Base-by-base conservation (phyloP, 225 moss, liverwort and hornwort species). In the Bryoerythrophyllum caledonicum region DNA sequence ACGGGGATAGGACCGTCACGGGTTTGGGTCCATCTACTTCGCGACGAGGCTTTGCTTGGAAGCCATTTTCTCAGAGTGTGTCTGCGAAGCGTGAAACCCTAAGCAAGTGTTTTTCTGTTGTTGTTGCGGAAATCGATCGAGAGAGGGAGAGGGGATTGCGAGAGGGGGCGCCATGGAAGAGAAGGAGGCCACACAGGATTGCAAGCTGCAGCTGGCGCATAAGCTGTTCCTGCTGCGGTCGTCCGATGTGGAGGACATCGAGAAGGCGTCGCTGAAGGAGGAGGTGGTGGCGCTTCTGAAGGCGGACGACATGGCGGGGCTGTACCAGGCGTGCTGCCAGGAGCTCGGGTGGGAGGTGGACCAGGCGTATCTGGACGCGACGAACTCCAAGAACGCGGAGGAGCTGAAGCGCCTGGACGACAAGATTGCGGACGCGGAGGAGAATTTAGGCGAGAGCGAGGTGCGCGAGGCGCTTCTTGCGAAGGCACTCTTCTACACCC, bases 381-480 rank as follows among this genome's bases (percentile, higher is more conserved):
- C 82, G 79, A 79, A 81, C 48, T 43, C 60, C 0, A 87, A 76
- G 81, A 90, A 89, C 60, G 69, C 79, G 2, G 88, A 82, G 7
- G 87, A 91, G 75, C 75, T 89, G 25, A 93, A 94, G 82, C 85
- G 86, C 56, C 79, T 93, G 44, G 89, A 93, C 71, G 85, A 89
- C 7, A 89, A 89, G 74, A 85, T 91, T 26, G 80, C 83, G 1
- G 91, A 99, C 73, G 99, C 99, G 10, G 95, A 95, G 81, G 99
- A 99, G 82, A 99, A 99, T 78, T 77, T 99, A 11, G 99, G 99
- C 16, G 99, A 99, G 90, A 99, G 99, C 82, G 99, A 99, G 74
- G 99, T 99, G 48, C 89, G 99, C 27, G 99, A 99, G 73, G 95
- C 99, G 16, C 79, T 99, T 14, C 71, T 99, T 56, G 91, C 95